A percentile compares a stretch with the other conserved stretches of the same genome.
Evolutionary conservation across 1,139 yeast species (phyloP).

Genomic region (Pneumocystis sp.): DNA sequence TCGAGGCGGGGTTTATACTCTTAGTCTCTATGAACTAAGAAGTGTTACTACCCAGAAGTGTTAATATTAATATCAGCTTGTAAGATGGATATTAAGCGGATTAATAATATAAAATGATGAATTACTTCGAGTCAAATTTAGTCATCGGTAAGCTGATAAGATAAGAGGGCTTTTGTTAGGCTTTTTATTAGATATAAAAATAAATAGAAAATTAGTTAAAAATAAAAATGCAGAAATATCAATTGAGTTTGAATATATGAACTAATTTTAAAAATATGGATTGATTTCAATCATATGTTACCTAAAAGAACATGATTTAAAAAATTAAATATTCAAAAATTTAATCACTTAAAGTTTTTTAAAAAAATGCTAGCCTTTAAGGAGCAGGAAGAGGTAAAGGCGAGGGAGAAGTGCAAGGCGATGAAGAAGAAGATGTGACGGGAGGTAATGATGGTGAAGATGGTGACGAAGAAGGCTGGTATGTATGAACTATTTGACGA

Average conservation of each 20-base stretch:
- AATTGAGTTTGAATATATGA: too few species aligned
- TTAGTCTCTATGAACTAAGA: too few species aligned
- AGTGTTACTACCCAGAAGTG: too few species aligned
- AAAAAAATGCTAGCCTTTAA: background rate
- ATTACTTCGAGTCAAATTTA: too few species aligned
- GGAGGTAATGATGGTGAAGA: background rate
- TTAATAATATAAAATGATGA: too few species aligned
- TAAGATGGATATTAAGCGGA: too few species aligned
- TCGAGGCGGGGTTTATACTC: background rate
- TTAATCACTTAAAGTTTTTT: background rate
- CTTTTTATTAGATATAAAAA: too few species aligned
- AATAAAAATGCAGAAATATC: background rate
- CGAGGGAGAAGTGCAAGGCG: background rate
- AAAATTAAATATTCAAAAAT: too few species aligned
- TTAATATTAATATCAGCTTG: too few species aligned
- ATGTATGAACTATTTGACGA: background rate
- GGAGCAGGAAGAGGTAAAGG: background rate
- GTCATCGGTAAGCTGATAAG: too few species aligned
- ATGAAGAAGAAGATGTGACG: background rate
- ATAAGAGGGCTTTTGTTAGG: too few species aligned
- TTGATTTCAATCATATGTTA: background rate
- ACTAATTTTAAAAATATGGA: too few species aligned
- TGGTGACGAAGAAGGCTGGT: background rate
- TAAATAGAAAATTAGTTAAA: background rate
- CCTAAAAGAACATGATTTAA: background rate